These are phyloP conservation scores for Ceratocystis huliohia DNA, from an alignment of 2,329 filamentous ascomycete genomes.

Conservation along the genomic window DNA sequence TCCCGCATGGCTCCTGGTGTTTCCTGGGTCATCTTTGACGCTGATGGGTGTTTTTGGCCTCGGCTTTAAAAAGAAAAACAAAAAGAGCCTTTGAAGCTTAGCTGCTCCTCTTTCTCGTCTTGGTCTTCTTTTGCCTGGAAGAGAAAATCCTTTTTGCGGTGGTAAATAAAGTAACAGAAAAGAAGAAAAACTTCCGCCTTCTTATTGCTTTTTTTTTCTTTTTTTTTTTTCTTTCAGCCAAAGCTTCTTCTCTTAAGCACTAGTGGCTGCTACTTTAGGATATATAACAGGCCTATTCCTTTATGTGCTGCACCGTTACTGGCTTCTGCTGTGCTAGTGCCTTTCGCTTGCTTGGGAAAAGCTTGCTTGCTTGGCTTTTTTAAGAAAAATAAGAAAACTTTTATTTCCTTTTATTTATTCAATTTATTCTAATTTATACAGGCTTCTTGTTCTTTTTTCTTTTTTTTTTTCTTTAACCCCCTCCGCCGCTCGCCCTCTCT, in stretches of 20 bases:
- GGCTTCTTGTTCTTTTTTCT: neutral
- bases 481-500: neutral
- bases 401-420: neutral
- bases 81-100: no score
- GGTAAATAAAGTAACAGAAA: no score
- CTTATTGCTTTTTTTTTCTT: neutral
- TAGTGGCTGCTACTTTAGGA: constrained; percentile 7
- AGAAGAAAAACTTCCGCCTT: no score
- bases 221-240: neutral
- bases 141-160: neutral
- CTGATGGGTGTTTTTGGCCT: neutral
- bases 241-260: constrained; percentile 9
- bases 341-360: neutral
- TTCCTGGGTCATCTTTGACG: neutral
- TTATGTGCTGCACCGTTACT: neutral
- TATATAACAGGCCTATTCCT: constrained; percentile 1
- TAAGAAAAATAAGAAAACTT: no score
- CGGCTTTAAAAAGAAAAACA: neutral
- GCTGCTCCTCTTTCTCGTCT: no score
- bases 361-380: neutral
- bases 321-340: neutral
- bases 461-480: neutral
- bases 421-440: neutral
- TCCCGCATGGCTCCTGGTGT: neutral
- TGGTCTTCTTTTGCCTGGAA: neutral